phyloP scores from a whole-genome alignment of 2,329 filamentous ascomycete genomes.

The Aspergillus proliferans region DNA sequence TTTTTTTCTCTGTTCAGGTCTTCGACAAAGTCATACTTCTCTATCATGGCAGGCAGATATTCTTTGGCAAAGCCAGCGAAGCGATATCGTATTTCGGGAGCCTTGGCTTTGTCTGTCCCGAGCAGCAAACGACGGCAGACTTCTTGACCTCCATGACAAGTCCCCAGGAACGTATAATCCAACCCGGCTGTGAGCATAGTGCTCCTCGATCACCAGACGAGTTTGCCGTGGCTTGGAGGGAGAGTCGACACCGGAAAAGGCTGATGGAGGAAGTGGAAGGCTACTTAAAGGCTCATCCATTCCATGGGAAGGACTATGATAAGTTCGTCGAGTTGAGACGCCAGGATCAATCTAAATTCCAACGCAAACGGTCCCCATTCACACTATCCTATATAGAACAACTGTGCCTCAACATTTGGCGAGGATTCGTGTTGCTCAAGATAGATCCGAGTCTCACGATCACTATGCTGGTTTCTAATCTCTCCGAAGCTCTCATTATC shows the following conservation, averaged over 20 bases:
- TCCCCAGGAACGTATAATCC: slow-evolving; percentile 52
- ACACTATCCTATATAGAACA: too few species aligned
- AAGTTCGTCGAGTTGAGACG: too few species aligned
- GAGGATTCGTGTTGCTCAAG: slow-evolving; percentile 69
- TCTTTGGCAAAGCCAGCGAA: slow-evolving; percentile 58
- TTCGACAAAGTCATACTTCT: slow-evolving; percentile 70
- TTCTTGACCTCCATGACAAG: slow-evolving; percentile 67
- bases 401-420: slow-evolving; percentile 63
- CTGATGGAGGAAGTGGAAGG: slow-evolving; percentile 40
- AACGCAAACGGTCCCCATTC: too few species aligned
- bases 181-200: slow-evolving; percentile 54
- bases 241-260: slow-evolving; percentile 42
- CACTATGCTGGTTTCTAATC: slow-evolving; percentile 61
- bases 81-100: slow-evolving; percentile 63
- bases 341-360: too few species aligned
- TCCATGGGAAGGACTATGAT: too few species aligned
- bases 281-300: slow-evolving; percentile 35
- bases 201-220: slow-evolving; percentile 66
- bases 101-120: slow-evolving; percentile 64
- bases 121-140: slow-evolving; percentile 64
- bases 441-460: slow-evolving; percentile 72
- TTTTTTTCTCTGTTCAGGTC: slow-evolving; percentile 18
- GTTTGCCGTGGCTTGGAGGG: slow-evolving; percentile 56
- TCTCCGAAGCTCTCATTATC: slow-evolving; percentile 69
- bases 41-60: slow-evolving; percentile 72